Percentiles rank a stretch among this genome's conserved stretches.
Evolutionary conservation across 495 filamentous ascomycete species (phyloP).

Genomic region (Evernia prunastri): DNA sequence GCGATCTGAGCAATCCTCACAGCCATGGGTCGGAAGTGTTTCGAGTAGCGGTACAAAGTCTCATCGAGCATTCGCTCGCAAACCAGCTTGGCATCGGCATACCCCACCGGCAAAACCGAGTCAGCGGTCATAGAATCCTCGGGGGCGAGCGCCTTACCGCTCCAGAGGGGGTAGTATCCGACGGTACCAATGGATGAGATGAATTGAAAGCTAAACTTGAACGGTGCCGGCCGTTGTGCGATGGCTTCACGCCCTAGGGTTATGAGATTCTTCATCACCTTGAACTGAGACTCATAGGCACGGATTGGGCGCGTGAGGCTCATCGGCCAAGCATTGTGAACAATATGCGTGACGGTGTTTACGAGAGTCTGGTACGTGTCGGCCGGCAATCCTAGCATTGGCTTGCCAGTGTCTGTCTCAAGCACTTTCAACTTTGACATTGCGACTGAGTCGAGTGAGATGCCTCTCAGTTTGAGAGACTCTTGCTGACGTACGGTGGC

Average conservation of each 20-base stretch:
- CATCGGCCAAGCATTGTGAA: constrained; percentile 58
- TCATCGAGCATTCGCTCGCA: constrained; percentile 44
- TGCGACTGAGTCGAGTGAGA: constrained; percentile 28
- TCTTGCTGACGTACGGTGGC: constrained; percentile 34
- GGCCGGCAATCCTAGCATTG: constrained; percentile 39
- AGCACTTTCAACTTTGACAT: constrained; percentile 39
- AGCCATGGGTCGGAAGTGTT: constrained; percentile 38
- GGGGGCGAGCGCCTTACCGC: constrained; percentile 29
- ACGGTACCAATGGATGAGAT: constrained; percentile 51
- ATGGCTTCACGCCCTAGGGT: constrained; percentile 39
- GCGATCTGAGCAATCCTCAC: constrained; percentile 47
- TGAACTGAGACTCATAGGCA: constrained; percentile 46
- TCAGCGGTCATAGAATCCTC: constrained; percentile 34
- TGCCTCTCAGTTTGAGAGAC: constrained; percentile 34
- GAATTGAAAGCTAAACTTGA: constrained; percentile 43
- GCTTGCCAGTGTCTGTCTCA: constrained; percentile 42
- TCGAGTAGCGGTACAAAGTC: constrained; percentile 34
- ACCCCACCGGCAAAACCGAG: constrained; percentile 39
- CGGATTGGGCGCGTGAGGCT: constrained; percentile 38
- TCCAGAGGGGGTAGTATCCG: constrained; percentile 36
- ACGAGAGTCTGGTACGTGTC: constrained; percentile 37
- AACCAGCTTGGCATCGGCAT: constrained; percentile 43
- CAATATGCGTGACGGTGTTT: constrained; percentile 44
- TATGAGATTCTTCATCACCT: constrained; percentile 41
- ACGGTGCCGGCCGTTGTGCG: constrained; percentile 12